Evolutionary conservation across 2,329 filamentous ascomycete species (phyloP), one percentile per base, ranked within the genome.

Genomic region (Pseudogymnoascus sp.): DNA sequence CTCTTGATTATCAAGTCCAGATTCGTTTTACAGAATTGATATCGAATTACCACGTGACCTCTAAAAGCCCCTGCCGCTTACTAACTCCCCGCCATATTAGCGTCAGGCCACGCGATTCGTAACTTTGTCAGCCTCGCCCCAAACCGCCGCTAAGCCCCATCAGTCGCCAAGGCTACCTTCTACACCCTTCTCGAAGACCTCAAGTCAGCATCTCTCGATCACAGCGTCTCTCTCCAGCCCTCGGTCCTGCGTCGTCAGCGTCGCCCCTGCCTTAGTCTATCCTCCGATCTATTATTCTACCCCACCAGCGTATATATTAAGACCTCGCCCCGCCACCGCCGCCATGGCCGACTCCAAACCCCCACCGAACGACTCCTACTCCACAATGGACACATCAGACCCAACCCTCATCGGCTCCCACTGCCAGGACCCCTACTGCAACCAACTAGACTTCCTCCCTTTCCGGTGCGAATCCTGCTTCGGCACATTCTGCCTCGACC

Each of bases 361-460:
- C 49, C 63, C 77, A 64, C 74, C 77, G 62, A 78, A 80, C 67
- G 81, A 80, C 59, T 88, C 80, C 74, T 91, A 87, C 79, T 82
- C 87, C 74, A 83, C 82, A 66, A 93, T 93, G 88, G 82, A 88
- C 72, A 83, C 86, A 71, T 82, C 82, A 74, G 93, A 97, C 77
- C 88, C 93, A 59, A 88, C 90, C 70, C 84, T 93, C 23, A 88
- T 97, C 69, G 95, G 95, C 76, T 85, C 85, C 66, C 93, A 97
- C 80, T 99, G 95, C 83, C 87, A 97, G 75, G 88, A 90, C 77
- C 81, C 88, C 68, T 96, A 91, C 81, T 99, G 95, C 81, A 89
- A 93, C 74, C 90, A 95, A 73, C 89, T 97, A 65, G 95, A 97
- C 77, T 97, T 99, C 76, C 85, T 99, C 3, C 95, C 95, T 3